A percentile compares a stretch with the other conserved stretches of the same genome.
Conservation (phyloP, 164 flowering plant genomes). For the Malania oleifera region DNA sequence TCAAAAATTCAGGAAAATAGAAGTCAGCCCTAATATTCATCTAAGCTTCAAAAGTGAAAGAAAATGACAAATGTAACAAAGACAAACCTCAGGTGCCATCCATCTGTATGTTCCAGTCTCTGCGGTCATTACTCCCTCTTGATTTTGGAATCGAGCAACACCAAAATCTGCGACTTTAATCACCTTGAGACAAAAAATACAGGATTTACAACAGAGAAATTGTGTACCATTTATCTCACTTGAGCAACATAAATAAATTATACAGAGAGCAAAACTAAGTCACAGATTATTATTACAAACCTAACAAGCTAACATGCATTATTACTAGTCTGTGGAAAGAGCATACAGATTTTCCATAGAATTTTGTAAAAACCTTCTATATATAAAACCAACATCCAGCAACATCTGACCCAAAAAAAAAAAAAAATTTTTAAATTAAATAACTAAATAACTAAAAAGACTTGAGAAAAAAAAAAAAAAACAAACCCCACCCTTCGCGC, state of each 20-base stretch:
- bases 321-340: too few relatives aligned
- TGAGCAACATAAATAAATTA: neutral
- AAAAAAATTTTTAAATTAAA: too few relatives aligned
- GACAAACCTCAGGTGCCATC: constrained; percentile 97
- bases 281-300: neutral
- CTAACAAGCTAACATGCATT: neutral
- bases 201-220: neutral
- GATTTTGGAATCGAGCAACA: constrained; percentile 84
- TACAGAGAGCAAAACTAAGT: neutral
- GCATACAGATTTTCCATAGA: too few relatives aligned
- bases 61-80: constrained; percentile 3
- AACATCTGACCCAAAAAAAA: too few relatives aligned
- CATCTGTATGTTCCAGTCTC: constrained; percentile 97
- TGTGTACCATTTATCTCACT: neutral
- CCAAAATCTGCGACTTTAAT: constrained; percentile 99
- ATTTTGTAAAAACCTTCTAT: too few relatives aligned
- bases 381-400: too few relatives aligned
- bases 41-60: neutral
- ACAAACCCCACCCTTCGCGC: too few relatives aligned
- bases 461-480: too few relatives aligned
- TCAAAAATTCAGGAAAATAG: neutral
- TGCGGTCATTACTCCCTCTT: constrained; percentile 93
- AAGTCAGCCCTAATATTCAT: neutral
- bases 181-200: constrained; percentile 41
- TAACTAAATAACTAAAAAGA: too few relatives aligned